phyloP scores from a whole-genome alignment of 352 stramenopile genomes.

The Pythium dissimile region DNA sequence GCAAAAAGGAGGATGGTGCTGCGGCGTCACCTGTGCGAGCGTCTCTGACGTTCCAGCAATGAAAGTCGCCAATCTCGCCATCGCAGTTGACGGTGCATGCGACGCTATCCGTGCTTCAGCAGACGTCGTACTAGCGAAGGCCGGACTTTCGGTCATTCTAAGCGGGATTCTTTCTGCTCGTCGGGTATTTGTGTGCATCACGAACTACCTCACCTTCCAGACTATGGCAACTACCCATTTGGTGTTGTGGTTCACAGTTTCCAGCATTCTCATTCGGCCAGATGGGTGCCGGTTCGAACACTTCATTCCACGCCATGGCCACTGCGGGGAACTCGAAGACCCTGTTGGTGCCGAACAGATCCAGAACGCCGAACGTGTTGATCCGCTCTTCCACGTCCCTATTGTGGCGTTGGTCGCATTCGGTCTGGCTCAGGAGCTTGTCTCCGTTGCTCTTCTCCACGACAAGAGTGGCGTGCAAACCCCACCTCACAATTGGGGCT shows the following conservation, averaged over 20 bases:
- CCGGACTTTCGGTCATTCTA: slow-evolving; percentile 91
- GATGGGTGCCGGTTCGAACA: slow-evolving; percentile 71
- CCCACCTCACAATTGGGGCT: slow-evolving; percentile 67
- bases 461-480: slow-evolving; percentile 71
- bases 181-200: slow-evolving; percentile 94
- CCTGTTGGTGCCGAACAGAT: slow-evolving; percentile 36
- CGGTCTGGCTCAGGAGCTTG: slow-evolving; percentile 5
- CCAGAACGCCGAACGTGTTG: slow-evolving; percentile 38
- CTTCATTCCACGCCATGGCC: slow-evolving; percentile 47
- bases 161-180: slow-evolving; percentile 88
- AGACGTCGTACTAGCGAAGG: slow-evolving; percentile 93
- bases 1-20: slow-evolving; percentile 67
- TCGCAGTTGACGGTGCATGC: slow-evolving; percentile 80
- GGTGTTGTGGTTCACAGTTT: slow-evolving; percentile 93
- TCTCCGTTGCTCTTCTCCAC: slow-evolving; percentile 6
- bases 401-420: slow-evolving; percentile 74
- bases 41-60: slow-evolving; percentile 70
- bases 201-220: slow-evolving; percentile 93
- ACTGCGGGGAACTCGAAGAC: slow-evolving; percentile 23
- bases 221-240: slow-evolving; percentile 91
- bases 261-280: slow-evolving; percentile 87
- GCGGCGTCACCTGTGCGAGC: slow-evolving; percentile 74
- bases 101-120: slow-evolving; percentile 88
- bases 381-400: slow-evolving; percentile 90
- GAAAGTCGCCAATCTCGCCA: slow-evolving; percentile 68